These are phyloP conservation scores for Cucurbita argyrosperma DNA, from an alignment of 306 rosid genomes.

Conservation along the genomic window DNA sequence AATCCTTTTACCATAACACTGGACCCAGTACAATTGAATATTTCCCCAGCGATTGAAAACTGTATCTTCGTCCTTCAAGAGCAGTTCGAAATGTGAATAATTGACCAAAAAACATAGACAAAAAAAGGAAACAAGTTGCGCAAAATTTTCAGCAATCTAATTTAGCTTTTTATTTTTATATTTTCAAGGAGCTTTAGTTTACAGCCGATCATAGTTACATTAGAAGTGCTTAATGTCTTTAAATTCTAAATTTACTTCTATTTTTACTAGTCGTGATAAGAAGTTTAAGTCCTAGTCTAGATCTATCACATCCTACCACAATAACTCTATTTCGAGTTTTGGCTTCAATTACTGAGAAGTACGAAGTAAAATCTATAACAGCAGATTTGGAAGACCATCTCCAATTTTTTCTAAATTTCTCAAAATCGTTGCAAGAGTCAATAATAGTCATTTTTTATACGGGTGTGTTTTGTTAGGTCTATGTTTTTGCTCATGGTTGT, in stretches of 20 bases:
- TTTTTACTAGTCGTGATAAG: too few species aligned
- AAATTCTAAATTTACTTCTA: too few species aligned
- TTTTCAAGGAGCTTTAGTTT: not conserved
- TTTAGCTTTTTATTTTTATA: not conserved
- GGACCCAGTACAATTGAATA: constrained; percentile 71
- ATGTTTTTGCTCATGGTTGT: too few species aligned
- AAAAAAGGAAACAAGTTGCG: not conserved
- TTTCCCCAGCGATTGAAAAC: constrained; percentile 71
- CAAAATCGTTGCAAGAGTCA: too few species aligned
- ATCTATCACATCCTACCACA: not conserved
- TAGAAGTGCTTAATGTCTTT: too few species aligned
- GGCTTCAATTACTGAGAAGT: not conserved
- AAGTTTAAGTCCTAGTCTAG: too few species aligned
- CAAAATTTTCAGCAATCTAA: not conserved
- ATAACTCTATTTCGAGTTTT: not conserved
- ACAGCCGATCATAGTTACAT: not conserved
- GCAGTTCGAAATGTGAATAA: not conserved
- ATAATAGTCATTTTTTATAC: too few species aligned
- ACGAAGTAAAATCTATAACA: too few species aligned
- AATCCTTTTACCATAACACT: constrained; percentile 54
- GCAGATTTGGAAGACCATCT: too few species aligned
- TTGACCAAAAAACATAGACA: not conserved
- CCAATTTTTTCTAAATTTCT: too few species aligned
- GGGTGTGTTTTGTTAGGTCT: too few species aligned
- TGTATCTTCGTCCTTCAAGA: constrained; percentile 57